These are phyloP conservation scores for Diaporthe ampelina DNA, from an alignment of 2,329 filamentous ascomycete genomes.

Conservation along the genomic window DNA sequence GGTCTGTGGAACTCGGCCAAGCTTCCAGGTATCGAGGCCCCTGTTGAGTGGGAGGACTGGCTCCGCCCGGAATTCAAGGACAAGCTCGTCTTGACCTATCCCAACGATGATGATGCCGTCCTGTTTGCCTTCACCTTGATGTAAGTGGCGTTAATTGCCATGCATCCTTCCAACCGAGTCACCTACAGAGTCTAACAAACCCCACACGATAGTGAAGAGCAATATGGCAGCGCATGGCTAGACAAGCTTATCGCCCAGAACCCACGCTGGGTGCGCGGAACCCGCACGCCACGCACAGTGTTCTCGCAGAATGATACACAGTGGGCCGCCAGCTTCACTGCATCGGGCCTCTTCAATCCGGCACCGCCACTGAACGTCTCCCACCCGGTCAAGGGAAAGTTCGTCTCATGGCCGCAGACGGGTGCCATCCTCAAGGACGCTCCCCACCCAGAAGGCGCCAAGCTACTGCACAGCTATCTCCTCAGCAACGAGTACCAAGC, in stretches of 20 bases:
- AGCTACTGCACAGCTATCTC: constrained; percentile 63
- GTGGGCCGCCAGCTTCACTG: constrained; percentile 53
- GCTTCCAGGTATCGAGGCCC: constrained; percentile 48
- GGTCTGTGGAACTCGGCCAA: constrained; percentile 55
- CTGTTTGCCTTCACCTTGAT: constrained; percentile 64
- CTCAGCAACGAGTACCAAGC: constrained; percentile 57
- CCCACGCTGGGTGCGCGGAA: constrained; percentile 67
- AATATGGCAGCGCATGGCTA: constrained; percentile 62
- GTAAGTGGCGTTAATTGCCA: constrained; percentile 48
- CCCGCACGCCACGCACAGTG: constrained; percentile 57
- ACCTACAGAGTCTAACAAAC: neutral
- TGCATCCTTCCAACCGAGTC: neutral
- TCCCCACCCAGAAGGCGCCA: constrained; percentile 64
- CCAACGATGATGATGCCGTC: constrained; percentile 71
- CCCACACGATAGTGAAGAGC: constrained; percentile 48
- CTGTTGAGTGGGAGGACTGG: constrained; percentile 58
- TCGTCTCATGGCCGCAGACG: constrained; percentile 63
- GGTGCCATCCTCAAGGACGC: constrained; percentile 63
- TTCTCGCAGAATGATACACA: constrained; percentile 48
- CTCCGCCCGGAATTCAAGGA: constrained; percentile 65
- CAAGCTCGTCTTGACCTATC: constrained; percentile 68
- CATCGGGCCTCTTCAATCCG: constrained; percentile 42
- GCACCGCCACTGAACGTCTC: constrained; percentile 45
- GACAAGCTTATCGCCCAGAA: constrained; percentile 62
- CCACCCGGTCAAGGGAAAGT: constrained; percentile 55